Base-by-base conservation (phyloP, 306 rosid genomes). In the Pachyrhizus erosus region DNA sequence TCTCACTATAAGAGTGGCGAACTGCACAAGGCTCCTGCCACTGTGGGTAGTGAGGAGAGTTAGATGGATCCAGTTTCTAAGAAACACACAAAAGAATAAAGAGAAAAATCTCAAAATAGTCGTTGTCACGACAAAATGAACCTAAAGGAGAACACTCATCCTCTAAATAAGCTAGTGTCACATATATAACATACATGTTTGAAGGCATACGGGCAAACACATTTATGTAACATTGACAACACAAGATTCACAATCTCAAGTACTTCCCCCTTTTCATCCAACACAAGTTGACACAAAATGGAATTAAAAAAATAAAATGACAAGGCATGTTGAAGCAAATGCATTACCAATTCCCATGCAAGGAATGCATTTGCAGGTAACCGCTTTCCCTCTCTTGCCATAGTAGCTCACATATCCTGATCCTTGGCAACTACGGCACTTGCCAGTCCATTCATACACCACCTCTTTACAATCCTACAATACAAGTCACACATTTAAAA, bases 401-500 rank as follows among this genome's bases (percentile, higher is more conserved):
- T 89, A 92, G 84, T 92, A 89, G 91, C 87, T 92, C 31, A 86
- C 91, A 80, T 72, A 91, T 82, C 99, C 99, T 0, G 99, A 93
- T 57, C 99, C 99, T 80, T 92, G 97, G 88, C 98, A 96, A 85
- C 98, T 93, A 79, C 94, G 86, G 84, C 98, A 96, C 84, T 91
- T 89, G 7, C 99, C 98, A 37, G 99, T 96, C 99, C 99, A 96
- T 85, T 93, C 99, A 83, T 91, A 96, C 26, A 96, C 99, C 57
- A 96, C 97, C 87, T 86, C 97, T 89, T 87, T 96, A 85, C 99
- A 93, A 77, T 96, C 99, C 99, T 96, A 79, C 89, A 87, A 75
- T 10, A 10, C 48, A 42, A 40, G 26, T 64, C 10, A 58, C 40
- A 33, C 20, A 61, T 61, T 57, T 12, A 3, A 14, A 27, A 26